Base-by-base conservation (phyloP, 2,329 filamentous ascomycete genomes). In the Talaromyces piceae region DNA sequence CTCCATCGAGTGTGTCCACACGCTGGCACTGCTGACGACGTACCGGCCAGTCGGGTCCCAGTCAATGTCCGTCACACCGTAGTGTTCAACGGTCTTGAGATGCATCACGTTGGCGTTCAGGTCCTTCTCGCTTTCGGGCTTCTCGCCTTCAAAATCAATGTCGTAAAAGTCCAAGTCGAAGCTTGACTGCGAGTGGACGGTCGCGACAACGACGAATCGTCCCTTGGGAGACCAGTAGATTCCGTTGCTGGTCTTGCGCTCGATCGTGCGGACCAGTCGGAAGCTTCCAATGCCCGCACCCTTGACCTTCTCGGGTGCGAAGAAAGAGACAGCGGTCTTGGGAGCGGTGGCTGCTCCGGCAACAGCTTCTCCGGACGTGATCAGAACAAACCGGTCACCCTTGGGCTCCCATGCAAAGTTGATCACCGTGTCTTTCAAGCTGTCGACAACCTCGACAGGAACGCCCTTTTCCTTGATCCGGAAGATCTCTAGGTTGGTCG, bases 371-470 rank as follows among this genome's bases (percentile, higher is more conserved):
- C 89, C 87, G 16, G 88, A 93, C 30, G 91, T 96, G 74, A 98
- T 98, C 66, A 96, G 85, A 58, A 96, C 90, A 69, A 98, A 98
- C 33, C 93, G 86, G 70, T 95, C 91, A 56, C 93, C 93, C 77
- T 96, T 96, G 57, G 93, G 93, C 68, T 98, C 93, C 93, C 93
- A 98, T 8, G 93, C 90, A 67, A 98, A 98, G 78, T 98, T 98
- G 75, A 98, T 95, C 61, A 98, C 93, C 1, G 91, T 95, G 65
- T 97, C 93, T 75, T 97, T 97, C 73, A 98, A 87, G 49, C 86
- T 90, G 72, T 98, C 93, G 47, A 98, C 90, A 51, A 97, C 93
- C 72, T 98, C 93, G 50, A 98, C 91, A 1, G 93, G 93, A 2
- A 98, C 93, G 60, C 93, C 91, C 81, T 98, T 98, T 73, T 98